Evolutionary conservation across 441 rosid genomes (phyloP).

Genomic region (Erysimum pusillum): DNA sequence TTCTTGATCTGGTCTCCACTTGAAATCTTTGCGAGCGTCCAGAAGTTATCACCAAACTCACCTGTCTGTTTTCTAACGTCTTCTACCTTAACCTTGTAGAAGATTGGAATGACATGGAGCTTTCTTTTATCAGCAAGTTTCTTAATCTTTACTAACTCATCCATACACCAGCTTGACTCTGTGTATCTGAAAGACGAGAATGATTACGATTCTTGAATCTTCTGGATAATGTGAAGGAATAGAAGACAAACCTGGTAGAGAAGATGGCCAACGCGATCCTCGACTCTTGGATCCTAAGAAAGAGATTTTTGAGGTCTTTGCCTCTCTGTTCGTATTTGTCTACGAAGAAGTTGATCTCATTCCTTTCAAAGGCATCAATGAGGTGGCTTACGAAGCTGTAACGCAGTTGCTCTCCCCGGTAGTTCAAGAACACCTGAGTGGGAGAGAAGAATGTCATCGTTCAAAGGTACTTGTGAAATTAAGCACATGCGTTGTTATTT

Average conservation of each 20-base stretch:
- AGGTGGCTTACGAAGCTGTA: constrained; percentile 1
- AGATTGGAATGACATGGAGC: constrained; percentile 13
- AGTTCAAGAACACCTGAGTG: background rate
- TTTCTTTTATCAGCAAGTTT: background rate
- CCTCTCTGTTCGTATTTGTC: background rate
- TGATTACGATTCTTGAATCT: background rate
- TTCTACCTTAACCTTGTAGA: background rate
- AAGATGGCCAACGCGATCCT: constrained; percentile 1
- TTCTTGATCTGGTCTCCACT: constrained; percentile 3
- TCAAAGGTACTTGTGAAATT: background rate
- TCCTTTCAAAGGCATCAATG: background rate
- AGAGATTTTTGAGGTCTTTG: background rate
- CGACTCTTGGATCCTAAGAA: background rate
- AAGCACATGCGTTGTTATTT: background rate
- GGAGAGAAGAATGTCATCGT: background rate
- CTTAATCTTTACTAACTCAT: constrained; percentile 19
- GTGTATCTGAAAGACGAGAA: background rate
- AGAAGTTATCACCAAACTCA: constrained; percentile 12
- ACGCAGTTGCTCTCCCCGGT: background rate
- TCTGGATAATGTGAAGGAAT: background rate
- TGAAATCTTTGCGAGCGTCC: background rate
- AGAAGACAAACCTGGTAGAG: background rate
- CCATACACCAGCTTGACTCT: background rate
- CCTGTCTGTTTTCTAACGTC: background rate
- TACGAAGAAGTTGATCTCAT: background rate